Evolutionary conservation across 1,284 basidiomycete genomes (phyloP), one percentile per base, ranked within the genome.

Genomic region (Flammula alnicola): DNA sequence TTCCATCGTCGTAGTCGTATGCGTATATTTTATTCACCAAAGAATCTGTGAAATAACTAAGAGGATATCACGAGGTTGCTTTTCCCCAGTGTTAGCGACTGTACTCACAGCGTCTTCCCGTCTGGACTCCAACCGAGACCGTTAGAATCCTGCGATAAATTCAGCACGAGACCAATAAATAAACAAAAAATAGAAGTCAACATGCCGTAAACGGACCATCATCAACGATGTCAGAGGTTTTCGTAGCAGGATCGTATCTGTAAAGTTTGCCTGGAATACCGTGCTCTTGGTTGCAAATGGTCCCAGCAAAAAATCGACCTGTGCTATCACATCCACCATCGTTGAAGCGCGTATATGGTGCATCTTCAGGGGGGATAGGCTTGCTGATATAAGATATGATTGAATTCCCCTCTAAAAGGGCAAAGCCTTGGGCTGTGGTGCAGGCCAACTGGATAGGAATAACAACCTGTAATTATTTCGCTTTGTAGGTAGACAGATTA

Each of bases 41-140:
- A 1, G 84, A 86, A 63, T 87, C 82, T 42, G 84, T 86, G 62
- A 86, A 84, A 62, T 84, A 86, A 64, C 84, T 87, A 56, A 14
- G n/a, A 12, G 19, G 14, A 14, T 17, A 23, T 41, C 22, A 4
- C 10, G 12, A 9, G n/a, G 14, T 43, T 25, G n/a, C 5, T 42
- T 20, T 12, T 20, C 20, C 26, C 11, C 6, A 41, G 12, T 17
- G 11, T 2, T 37, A 30, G 16, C 30, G 19, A 36, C 26, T 10
- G 12, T n/a, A 62, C 76, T 66, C 58, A 83, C 83, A 85, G 74
- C 19, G 69, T 84, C 60, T 74, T 80, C 46, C 77, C 80, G 55
- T 84, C 82, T 4, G 74, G 71, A 58, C 76, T 83, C 83, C 83
- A 85, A 25, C 81, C 83, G 32, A 86, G 62, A 27, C 83, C 83